Base-by-base conservation (phyloP, 768 basidiomycete species). In the Agaricus blazei region DNA sequence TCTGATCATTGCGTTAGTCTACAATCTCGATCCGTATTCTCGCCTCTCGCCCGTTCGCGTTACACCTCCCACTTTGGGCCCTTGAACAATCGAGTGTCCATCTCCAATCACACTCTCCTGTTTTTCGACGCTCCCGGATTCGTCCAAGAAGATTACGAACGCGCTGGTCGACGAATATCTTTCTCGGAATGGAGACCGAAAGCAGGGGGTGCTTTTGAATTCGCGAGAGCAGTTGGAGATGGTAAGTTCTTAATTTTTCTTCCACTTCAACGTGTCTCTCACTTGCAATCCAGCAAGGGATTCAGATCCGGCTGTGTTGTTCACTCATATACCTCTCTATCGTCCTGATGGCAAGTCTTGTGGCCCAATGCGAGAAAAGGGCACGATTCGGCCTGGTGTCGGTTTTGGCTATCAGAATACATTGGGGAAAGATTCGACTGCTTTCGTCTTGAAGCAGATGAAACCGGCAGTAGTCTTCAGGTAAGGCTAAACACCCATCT, bases 321-420 rank as follows among this genome's bases (percentile, higher is more conserved):
- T 97, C 56, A 87, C 82, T 2, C 95, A 98, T 65, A 92, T 98
- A 47, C 95, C 95, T n/a, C 80, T 98, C 8, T 81, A 81, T 42
- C 78, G 95, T 41, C 81, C 85, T 3, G 81, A 83, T 40, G 77
- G 76, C 5, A 76, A 84, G 2, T 63, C 72, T 19, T 98, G 95
- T 66, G 94, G 95, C 9, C 84, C 86, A 0, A 67, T 83, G 23
- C 81, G 93, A 45, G 93, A 97, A 68, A 76, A 73, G 37, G 86
- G 88, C 1, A 78, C 77, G 12, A 88, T 97, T 63, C 78, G 78
- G 11, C 82, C 84, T 54, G 93, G 89, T 1, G 74, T 76, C 9
- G 93, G 93, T 6, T 73, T 81, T 52, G 92, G 92, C 3, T 95
- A 93, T 63, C 89, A 93, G 68, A 97, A 96, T 59, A 78, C 84